Evolutionary conservation across 1,284 basidiomycete genomes (phyloP).

Genomic region (Apiotrichum brassicae): DNA sequence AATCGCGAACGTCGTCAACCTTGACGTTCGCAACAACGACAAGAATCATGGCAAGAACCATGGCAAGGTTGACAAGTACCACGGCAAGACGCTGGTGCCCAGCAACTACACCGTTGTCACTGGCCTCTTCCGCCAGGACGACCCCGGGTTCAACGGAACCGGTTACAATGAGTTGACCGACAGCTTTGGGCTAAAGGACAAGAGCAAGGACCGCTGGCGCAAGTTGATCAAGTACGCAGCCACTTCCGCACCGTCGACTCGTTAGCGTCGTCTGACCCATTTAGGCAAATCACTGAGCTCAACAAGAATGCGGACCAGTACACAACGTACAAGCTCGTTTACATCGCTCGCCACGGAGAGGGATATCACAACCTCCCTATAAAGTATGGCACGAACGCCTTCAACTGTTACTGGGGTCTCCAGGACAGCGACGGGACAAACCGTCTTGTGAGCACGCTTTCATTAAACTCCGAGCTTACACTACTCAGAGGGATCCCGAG

Average conservation of each 20-base stretch:
- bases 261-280: too few relatives aligned
- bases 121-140: slow-evolving; percentile 17
- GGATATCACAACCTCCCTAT: slow-evolving; percentile 33
- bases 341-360: slow-evolving; percentile 43
- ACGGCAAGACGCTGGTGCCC: slow-evolving; percentile 17
- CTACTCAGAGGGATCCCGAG: too few relatives aligned
- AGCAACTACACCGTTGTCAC: slow-evolving; percentile 24
- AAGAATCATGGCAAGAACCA: too few relatives aligned
- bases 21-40: too few relatives aligned
- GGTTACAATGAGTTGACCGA: slow-evolving; percentile 28
- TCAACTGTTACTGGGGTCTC: slow-evolving; percentile 34
- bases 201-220: slow-evolving; percentile 20
- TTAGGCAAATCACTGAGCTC: slow-evolving; percentile 23
- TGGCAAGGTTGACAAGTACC: too few relatives aligned
- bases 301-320: slow-evolving; percentile 24
- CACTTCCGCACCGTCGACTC: too few relatives aligned
- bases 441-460: too few relatives aligned
- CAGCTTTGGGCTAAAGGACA: slow-evolving; percentile 37
- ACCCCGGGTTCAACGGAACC: slow-evolving; percentile 16
- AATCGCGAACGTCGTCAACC: too few relatives aligned
- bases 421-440: slow-evolving; percentile 28
- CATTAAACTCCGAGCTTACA: too few relatives aligned
- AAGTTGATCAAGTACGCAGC: slow-evolving; percentile 15
- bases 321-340: slow-evolving; percentile 42
- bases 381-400: slow-evolving; percentile 35